Conservation (phyloP, 1,284 basidiomycete species). For the Malassezia japonica region DNA sequence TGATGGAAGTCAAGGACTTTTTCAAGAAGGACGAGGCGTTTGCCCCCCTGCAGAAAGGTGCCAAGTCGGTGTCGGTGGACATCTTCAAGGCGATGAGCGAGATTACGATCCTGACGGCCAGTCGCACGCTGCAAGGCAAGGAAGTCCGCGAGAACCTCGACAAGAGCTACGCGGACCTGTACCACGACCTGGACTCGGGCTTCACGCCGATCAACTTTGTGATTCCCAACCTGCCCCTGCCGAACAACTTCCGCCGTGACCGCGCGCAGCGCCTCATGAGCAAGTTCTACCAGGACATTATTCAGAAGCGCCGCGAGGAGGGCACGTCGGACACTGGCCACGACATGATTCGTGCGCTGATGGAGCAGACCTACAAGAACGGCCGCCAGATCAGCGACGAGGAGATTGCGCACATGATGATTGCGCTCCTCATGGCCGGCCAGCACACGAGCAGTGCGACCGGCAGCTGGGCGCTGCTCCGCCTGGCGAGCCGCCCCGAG, state of each 20-base stretch:
- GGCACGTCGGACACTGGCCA: conserved; percentile 52
- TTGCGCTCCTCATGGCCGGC: conserved; percentile 61
- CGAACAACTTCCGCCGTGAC: conserved; percentile 78
- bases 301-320: conserved; percentile 61
- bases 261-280: conserved; percentile 85
- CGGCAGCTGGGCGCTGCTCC: conserved; percentile 78
- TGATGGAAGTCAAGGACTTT: conserved; percentile 51
- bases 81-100: conserved; percentile 68
- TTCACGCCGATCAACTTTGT: conserved; percentile 61
- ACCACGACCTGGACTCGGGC: conserved; percentile 76
- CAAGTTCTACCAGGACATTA: conserved; percentile 82
- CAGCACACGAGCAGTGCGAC: conserved; percentile 95
- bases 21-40: conserved; percentile 55
- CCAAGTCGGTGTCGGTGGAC: conserved; percentile 24
- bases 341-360: conserved; percentile 87
- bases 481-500: conserved; percentile 70
- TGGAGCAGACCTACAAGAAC: conserved; percentile 74
- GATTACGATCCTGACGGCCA: conserved; percentile 88
- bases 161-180: conserved; percentile 75
- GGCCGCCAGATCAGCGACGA: conserved; percentile 71
- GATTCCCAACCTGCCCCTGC: conserved; percentile 84
- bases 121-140: conserved; percentile 80
- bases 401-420: conserved; percentile 92
- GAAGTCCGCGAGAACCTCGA: conserved; percentile 73
- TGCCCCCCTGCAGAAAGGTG: conserved; percentile 49